Base-by-base conservation (phyloP, 2,329 filamentous ascomycete genomes). In the Sporothrix phasma region DNA sequence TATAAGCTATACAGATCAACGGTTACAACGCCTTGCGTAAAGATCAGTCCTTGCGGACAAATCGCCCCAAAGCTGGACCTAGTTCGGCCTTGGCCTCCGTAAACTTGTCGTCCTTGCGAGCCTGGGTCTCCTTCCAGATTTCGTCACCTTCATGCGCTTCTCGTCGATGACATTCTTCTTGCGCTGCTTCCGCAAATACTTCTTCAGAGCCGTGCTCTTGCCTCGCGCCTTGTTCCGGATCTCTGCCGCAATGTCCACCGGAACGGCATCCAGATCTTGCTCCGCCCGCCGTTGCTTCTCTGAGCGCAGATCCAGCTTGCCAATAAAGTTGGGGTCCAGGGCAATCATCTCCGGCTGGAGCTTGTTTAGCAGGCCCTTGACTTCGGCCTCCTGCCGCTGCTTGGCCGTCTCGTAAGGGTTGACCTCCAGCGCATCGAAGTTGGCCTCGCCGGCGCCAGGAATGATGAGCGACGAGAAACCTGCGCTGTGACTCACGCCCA, bases 311-410 rank as follows among this genome's bases (percentile, higher is more conserved):
- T 99, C 92, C 37, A 99, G 81, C 69, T 87, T 90, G 63, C 94
- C 94, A 70, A 99, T 85, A 73, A 92, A 95, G 75, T 94, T 89
- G 69, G 94, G 93, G 73, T 99, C 88, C 24, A 99, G 80, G 1
- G 91, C 90, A 67, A 99, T 99, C 91, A 97, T 99, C 73, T 96
- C 93, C 3, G 94, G 93, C 71, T 92, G 86, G 56, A 99, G 81
- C 79, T 99, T 99, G 81, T 95, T 96, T 70, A 99, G 84, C 68
- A 99, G 81, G 13, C 84, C 81, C 79, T 89, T 91, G 74, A 99
- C 92, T 76, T 99, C 94, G 60, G 84, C 83, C 76, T 99, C 94
- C 75, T 95, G 92, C 71, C 94, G 85, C 78, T 97, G 92, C 77
- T 94, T 95, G 71, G 81, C 83, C 62, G 88, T 96, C 78, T 97